These are phyloP conservation scores for Danielozyma ontarioensis DNA, from an alignment of 805 yeast genomes.

Conservation along the genomic window DNA sequence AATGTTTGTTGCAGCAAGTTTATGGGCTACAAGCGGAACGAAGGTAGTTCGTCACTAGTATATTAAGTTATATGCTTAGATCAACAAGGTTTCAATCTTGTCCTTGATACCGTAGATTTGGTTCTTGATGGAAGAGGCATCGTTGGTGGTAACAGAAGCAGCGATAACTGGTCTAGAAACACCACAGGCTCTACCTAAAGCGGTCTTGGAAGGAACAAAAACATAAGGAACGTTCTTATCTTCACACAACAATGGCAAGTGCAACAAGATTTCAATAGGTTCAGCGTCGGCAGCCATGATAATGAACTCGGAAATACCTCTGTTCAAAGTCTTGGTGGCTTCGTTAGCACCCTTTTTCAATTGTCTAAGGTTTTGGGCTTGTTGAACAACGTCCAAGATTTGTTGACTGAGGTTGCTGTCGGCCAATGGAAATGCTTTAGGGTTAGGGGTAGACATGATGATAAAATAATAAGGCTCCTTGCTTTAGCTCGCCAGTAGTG, in stretches of 20 bases:
- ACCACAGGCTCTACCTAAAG: constrained; percentile 99
- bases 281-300: constrained; percentile 99
- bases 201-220: constrained; percentile 96
- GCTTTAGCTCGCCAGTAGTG: constrained; percentile 37
- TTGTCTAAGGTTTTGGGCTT: constrained; percentile 96
- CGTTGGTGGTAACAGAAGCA: constrained; percentile 97
- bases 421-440: constrained; percentile 98
- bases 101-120: constrained; percentile 98
- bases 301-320: constrained; percentile 99
- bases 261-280: constrained; percentile 97
- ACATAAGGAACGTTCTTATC: constrained; percentile 99
- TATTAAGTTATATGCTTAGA: constrained; percentile 53
- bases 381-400: constrained; percentile 96
- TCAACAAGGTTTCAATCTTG: constrained; percentile 96
- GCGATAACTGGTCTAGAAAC: constrained; percentile 99
- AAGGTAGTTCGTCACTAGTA: too few species aligned
- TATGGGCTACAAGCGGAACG: too few species aligned
- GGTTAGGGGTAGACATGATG: constrained; percentile 83
- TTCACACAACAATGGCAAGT: constrained; percentile 95
- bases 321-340: constrained; percentile 97
- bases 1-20: too few species aligned
- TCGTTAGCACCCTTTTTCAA: constrained; percentile 99
- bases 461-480: constrained; percentile 43
- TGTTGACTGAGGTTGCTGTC: constrained; percentile 94
- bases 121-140: constrained; percentile 94